Conservation (phyloP, 2,329 filamentous ascomycete genomes). For the Pseudogymnoascus pannorum region DNA sequence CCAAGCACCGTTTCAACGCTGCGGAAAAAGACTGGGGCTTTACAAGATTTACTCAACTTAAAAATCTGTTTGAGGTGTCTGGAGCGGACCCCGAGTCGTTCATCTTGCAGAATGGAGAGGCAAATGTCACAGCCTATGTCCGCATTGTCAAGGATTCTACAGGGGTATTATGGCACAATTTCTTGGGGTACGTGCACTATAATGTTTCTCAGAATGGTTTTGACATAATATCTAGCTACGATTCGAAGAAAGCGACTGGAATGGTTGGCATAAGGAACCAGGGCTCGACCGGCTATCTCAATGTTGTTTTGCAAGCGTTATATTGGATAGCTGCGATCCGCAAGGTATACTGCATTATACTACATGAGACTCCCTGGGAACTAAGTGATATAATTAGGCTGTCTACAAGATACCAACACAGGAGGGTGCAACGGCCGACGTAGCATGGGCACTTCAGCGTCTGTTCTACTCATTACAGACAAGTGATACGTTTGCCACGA, state of each 20-base stretch:
- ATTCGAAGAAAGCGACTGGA: slow-evolving; percentile 96
- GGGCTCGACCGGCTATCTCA: slow-evolving; percentile 84
- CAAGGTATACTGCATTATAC: slow-evolving; percentile 50
- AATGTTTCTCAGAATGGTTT: background rate
- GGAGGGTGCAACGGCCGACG: slow-evolving; percentile 74
- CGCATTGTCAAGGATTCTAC: slow-evolving; percentile 80
- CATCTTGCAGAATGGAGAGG: slow-evolving; percentile 67
- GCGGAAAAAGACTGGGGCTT: slow-evolving; percentile 99
- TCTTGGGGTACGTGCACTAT: slow-evolving; percentile 51
- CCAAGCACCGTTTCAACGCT: slow-evolving; percentile 92
- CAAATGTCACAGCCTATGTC: slow-evolving; percentile 76
- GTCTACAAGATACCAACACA: slow-evolving; percentile 96
- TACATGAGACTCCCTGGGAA: background rate
- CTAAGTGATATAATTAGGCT: slow-evolving; percentile 47
- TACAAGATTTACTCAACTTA: slow-evolving; percentile 86
- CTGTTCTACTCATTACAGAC: slow-evolving; percentile 94
- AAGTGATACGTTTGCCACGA: slow-evolving; percentile 73
- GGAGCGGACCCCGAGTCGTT: slow-evolving; percentile 65
- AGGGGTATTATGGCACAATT: slow-evolving; percentile 85
- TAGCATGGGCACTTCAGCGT: slow-evolving; percentile 86
- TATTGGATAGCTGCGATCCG: slow-evolving; percentile 90
- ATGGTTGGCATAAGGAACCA: slow-evolving; percentile 97
- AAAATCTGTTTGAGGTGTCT: slow-evolving; percentile 70
- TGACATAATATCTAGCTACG: slow-evolving; percentile 46
- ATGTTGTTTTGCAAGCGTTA: slow-evolving; percentile 74